Evolutionary conservation across 129 eudicot species (phyloP).

Genomic region (Logfia minima): DNA sequence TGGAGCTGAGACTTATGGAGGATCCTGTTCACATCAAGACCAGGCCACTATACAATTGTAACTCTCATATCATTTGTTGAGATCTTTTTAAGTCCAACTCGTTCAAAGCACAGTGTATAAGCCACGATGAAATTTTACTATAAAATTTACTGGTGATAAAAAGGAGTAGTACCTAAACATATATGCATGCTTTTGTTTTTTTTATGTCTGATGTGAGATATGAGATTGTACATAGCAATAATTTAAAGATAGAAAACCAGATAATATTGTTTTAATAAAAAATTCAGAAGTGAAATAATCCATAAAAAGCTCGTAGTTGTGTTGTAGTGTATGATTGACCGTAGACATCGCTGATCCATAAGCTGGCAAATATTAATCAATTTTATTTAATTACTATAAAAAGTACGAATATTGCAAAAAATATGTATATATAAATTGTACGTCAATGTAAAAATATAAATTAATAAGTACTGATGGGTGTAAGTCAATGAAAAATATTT

Average conservation of each 20-base stretch:
- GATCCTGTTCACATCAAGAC: too few species aligned
- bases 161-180: too few species aligned
- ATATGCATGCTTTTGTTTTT: too few species aligned
- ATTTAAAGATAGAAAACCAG: background rate
- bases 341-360: constrained; percentile 75
- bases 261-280: background rate
- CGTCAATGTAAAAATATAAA: constrained; percentile 7
- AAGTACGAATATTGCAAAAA: constrained; percentile 23
- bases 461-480: background rate
- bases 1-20: too few species aligned
- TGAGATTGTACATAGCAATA: too few species aligned
- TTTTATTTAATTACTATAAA: constrained; percentile 14
- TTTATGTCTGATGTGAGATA: too few species aligned
- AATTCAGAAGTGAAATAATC: constrained; percentile 14
- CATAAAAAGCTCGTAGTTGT: constrained; percentile 28
- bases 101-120: too few species aligned
- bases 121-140: too few species aligned
- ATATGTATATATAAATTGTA: background rate
- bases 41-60: too few species aligned
- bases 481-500: background rate
- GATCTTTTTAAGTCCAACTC: too few species aligned
- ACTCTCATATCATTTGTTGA: too few species aligned
- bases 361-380: constrained; percentile 28
- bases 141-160: too few species aligned
- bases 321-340: constrained; percentile 46